These are phyloP conservation scores for Leptographium lundbergii DNA, from an alignment of 2,329 filamentous ascomycete genomes.

Conservation along the genomic window DNA sequence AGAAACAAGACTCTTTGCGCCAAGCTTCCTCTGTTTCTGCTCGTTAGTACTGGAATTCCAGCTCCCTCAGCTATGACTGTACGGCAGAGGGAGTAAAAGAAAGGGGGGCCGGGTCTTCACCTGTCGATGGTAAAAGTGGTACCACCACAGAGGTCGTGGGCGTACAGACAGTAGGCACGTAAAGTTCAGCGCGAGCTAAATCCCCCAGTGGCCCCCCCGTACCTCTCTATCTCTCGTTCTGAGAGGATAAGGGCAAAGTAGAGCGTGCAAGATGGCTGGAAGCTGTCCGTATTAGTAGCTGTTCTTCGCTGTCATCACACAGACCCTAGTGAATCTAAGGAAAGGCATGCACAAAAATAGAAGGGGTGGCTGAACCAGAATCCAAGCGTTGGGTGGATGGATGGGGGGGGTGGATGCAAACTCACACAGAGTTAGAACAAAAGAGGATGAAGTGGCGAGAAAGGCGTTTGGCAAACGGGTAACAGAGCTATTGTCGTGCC, in stretches of 20 bases:
- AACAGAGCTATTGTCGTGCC: background rate
- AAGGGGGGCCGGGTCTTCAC: background rate
- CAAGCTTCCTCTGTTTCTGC: background rate
- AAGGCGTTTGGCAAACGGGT: background rate
- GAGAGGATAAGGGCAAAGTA: background rate
- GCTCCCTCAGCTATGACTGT: background rate
- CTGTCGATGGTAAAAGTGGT: background rate
- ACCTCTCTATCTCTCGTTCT: background rate
- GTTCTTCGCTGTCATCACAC: too few relatives aligned
- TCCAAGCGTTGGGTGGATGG: background rate
- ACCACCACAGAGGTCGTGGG: background rate
- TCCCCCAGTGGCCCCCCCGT: background rate
- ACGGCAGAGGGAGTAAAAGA: background rate
- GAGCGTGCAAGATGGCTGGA: background rate
- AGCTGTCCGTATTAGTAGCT: background rate
- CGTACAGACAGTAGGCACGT: background rate
- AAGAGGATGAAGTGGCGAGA: background rate
- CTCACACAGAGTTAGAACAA: background rate
- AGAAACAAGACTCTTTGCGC: background rate
- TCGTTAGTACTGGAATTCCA: background rate
- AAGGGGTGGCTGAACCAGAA: background rate
- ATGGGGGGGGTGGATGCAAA: background rate
- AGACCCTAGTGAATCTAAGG: too few relatives aligned
- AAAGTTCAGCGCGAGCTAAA: background rate
- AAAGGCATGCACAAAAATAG: background rate